Base-by-base conservation (phyloP, 2,329 filamentous ascomycete genomes). In the Metarhizium robertsii region DNA sequence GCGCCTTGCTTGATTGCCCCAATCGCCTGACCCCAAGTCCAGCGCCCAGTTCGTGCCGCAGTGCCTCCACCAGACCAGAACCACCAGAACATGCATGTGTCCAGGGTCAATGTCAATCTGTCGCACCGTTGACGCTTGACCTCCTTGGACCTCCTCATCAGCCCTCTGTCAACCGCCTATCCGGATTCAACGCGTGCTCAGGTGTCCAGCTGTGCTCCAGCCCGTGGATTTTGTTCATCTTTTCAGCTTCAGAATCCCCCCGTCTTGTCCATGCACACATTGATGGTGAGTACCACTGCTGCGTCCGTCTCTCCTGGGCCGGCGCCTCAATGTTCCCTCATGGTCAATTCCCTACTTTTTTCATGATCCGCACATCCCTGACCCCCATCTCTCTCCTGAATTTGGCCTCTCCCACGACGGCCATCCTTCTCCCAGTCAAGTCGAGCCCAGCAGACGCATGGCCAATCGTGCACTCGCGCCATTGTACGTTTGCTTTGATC, bases 231-330 rank as follows among this genome's bases (percentile, higher is more conserved):
- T 45, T 34, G 25, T 20, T 45, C 30, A 46, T 13, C 30, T 10
- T 46, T 53, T 20, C 7, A 53, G 4, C 30, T 55, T 18, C 25
- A 45, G 34, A 25, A 25, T 4, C 25, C 25, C 25, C 25, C 25
- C 25, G 25, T 25, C 25, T 25, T 25, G 25, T 25, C 25, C 3
- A 25, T 25, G 4, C 25, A 25, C 25, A 25, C 25, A 25, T 25
- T 25, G 25, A 25, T 51, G 47, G 55, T 56, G 47, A 56, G 55
- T 51, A 53, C 25, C 20, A n/a, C 38, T 43, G 36, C 6, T 32
- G 10, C 43, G 29, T 30, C n/a, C 13, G 2, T 25, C 25, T 25
- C 25, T 25, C 25, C 25, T 25, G 25, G 25, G 25, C 25, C 25
- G 4, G 25, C 25, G 25, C 25, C 25, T 25, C 25, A 25, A 25